phyloP scores from a whole-genome alignment of 305 asterid genomes.

The Fraxinus xanthoxyloides region DNA sequence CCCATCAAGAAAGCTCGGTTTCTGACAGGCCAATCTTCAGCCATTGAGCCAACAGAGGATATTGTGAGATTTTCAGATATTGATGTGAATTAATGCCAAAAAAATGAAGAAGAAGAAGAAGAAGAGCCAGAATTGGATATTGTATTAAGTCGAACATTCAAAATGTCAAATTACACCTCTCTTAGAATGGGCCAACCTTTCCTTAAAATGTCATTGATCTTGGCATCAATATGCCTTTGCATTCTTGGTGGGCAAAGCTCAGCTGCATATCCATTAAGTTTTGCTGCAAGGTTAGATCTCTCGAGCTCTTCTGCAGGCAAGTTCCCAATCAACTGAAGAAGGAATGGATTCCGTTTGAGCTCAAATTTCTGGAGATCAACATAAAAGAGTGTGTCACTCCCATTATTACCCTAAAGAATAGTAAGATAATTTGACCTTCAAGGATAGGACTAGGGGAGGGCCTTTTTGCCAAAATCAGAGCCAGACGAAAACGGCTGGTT shows the following conservation, averaged over 20 bases:
- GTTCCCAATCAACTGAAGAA: conserved; percentile 89
- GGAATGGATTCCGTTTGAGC: conserved; percentile 77
- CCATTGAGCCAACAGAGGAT: background rate
- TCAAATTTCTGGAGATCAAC: conserved; percentile 73
- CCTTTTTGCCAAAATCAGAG: background rate
- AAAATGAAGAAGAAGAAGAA: background rate
- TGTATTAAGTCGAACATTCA: background rate
- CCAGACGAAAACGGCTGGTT: background rate
- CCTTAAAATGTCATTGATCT: conserved; percentile 60
- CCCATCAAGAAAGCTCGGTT: background rate
- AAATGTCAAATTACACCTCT: conserved; percentile 43
- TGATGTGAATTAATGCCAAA: conserved; percentile 15
- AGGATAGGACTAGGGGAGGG: background rate
- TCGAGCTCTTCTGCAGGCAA: conserved; percentile 84
- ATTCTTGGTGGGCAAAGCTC: conserved; percentile 76
- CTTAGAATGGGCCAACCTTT: conserved; percentile 94
- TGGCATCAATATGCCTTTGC: conserved; percentile 72
- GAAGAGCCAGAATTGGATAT: background rate
- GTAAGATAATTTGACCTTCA: background rate
- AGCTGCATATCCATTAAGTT: conserved; percentile 85
- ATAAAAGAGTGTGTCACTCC: conserved; percentile 15
- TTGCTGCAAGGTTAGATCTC: conserved; percentile 75
- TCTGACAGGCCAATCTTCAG: background rate
- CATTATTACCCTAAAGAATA: background rate
- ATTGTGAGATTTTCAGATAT: conserved; percentile 1